phyloP scores from a whole-genome alignment of 768 basidiomycete genomes.

The Lactifluus piperatus region DNA sequence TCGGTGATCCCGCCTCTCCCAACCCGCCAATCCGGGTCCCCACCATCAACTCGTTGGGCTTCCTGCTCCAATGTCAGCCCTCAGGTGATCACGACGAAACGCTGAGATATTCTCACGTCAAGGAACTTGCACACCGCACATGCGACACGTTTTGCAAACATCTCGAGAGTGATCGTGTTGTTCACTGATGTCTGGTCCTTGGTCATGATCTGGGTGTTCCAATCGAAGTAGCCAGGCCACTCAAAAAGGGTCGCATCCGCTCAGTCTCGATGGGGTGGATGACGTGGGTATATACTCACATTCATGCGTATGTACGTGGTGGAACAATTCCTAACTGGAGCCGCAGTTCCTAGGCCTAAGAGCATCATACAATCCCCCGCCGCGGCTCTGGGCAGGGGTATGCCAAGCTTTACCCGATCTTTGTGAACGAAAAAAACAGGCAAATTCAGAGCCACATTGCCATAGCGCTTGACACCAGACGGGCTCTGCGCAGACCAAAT shows the following conservation, averaged over 20 bases:
- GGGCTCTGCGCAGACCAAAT: not conserved
- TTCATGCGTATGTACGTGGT: slow-evolving; percentile 6
- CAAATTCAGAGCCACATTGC: not conserved
- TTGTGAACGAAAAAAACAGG: slow-evolving; percentile 1
- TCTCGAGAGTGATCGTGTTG: not conserved
- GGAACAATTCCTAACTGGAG: not conserved
- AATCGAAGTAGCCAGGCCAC: slow-evolving; percentile 2
- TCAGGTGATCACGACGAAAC: not conserved
- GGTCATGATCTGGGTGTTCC: slow-evolving; percentile 1
- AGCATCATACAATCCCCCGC: not conserved
- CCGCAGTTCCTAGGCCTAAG: not conserved
- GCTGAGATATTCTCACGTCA: not conserved
- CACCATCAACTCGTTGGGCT: not conserved
- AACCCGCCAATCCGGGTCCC: not conserved
- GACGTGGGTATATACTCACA: not conserved
- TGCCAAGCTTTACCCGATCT: not conserved
- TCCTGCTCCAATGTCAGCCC: not conserved
- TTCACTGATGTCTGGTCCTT: not conserved
- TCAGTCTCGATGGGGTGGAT: not conserved
- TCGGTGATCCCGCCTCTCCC: not conserved
- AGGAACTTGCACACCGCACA: slow-evolving; percentile 1
- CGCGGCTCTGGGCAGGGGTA: not conserved
- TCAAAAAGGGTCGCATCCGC: not conserved
- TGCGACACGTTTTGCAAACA: slow-evolving; percentile 5
- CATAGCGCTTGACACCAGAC: not conserved